Percentiles rank a stretch among this genome's conserved stretches.
Evolutionary conservation across 441 rosid genomes (phyloP).

Genomic region (Populus hybrid): DNA sequence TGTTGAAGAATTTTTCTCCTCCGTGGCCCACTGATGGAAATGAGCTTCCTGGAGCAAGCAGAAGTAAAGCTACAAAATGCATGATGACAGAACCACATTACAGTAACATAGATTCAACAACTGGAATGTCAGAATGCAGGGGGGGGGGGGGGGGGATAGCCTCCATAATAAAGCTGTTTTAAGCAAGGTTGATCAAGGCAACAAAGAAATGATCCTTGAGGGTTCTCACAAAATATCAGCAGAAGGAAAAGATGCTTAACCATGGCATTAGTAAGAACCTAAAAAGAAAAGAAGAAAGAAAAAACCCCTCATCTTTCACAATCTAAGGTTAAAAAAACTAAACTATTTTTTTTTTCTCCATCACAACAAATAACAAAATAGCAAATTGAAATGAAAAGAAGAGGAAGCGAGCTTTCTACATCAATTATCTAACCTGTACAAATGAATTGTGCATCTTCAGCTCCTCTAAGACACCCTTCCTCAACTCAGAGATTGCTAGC

Average conservation of each 20-base stretch:
- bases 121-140: background rate
- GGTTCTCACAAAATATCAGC: background rate
- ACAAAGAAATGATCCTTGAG: background rate
- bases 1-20: background rate
- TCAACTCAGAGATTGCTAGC: slow-evolving; percentile 42
- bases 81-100: background rate
- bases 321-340: background rate
- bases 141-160: background rate
- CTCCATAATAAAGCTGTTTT: background rate
- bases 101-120: background rate
- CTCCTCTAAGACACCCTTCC: slow-evolving; percentile 33
- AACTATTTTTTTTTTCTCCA: background rate
- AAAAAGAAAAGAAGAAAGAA: too few species aligned
- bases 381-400: background rate
- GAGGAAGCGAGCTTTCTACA: background rate
- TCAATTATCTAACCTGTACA: slow-evolving; percentile 42
- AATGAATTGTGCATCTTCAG: slow-evolving; percentile 61
- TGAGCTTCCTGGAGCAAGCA: background rate
- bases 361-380: background rate
- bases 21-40: background rate
- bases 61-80: background rate
- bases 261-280: background rate
- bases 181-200: background rate
- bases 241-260: background rate
- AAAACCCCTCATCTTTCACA: background rate